A percentile compares a stretch with the other conserved stretches of the same genome.
These are phyloP conservation scores for Pythium guiyangense DNA, from an alignment of 352 stramenopile genomes.

Conservation along the genomic window DNA sequence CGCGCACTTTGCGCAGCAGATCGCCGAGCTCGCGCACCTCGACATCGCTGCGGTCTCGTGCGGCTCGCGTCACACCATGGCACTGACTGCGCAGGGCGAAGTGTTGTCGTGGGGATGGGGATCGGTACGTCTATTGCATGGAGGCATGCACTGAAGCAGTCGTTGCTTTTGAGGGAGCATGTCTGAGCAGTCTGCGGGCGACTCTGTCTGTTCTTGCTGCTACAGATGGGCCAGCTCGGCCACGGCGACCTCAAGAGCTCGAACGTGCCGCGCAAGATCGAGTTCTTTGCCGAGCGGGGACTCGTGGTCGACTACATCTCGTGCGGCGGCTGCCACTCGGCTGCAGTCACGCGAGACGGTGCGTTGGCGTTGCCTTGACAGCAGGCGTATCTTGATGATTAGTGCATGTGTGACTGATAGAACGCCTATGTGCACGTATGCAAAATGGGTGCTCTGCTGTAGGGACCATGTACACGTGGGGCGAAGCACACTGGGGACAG, in stretches of 20 bases:
- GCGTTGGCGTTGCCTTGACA: neutral
- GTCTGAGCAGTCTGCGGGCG: neutral
- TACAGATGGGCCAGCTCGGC: slow-evolving; percentile 75
- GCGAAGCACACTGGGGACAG: slow-evolving; percentile 78
- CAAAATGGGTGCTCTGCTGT: neutral
- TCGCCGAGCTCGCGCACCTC: slow-evolving; percentile 38
- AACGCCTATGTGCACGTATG: neutral
- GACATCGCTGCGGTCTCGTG: slow-evolving; percentile 70
- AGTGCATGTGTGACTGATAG: neutral
- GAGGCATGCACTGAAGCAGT: neutral
- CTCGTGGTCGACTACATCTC: slow-evolving; percentile 74
- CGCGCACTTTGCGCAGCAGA: slow-evolving; percentile 68
- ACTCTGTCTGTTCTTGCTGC: no score
- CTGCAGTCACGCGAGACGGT: slow-evolving; percentile 66
- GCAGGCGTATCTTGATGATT: neutral
- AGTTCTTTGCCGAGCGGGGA: slow-evolving; percentile 48
- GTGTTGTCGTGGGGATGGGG: slow-evolving; percentile 81
- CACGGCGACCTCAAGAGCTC: slow-evolving; percentile 75
- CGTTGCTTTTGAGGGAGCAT: neutral
- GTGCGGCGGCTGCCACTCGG: slow-evolving; percentile 77
- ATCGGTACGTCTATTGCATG: slow-evolving; percentile 36
- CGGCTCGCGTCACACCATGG: slow-evolving; percentile 80
- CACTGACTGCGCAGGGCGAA: slow-evolving; percentile 51
- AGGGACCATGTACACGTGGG: slow-evolving; percentile 83
- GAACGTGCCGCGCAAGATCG: slow-evolving; percentile 48